Percentiles rank a stretch among this genome's conserved stretches.
These are phyloP conservation scores for Podaxis pistillaris DNA, from an alignment of 768 basidiomycete genomes.

Conservation along the genomic window DNA sequence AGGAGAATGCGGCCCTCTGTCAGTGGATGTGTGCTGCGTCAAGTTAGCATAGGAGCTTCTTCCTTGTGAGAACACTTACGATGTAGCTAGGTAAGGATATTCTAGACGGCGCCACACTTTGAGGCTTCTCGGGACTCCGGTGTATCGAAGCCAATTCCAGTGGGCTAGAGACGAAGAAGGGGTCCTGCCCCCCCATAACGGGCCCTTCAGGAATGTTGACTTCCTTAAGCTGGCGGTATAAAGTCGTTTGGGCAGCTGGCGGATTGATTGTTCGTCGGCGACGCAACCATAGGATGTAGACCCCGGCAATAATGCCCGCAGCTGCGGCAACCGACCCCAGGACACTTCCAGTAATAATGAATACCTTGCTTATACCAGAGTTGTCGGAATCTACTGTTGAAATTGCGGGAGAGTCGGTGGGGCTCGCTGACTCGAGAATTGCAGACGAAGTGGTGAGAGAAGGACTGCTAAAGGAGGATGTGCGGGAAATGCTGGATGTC, in stretches of 20 bases:
- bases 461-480: background rate
- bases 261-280: background rate
- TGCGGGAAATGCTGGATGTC: background rate
- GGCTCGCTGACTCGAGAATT: background rate
- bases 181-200: background rate
- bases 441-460: background rate
- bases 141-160: background rate
- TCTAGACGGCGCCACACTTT: background rate
- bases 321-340: background rate
- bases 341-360: background rate
- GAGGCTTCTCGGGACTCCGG: background rate
- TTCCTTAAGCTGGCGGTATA: background rate
- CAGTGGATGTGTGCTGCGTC: background rate
- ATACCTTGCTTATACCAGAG: background rate
- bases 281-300: background rate
- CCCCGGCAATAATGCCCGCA: background rate
- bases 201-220: background rate
- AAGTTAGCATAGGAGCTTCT: background rate
- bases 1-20: slow-evolving; percentile 10
- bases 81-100: slow-evolving; percentile 4
- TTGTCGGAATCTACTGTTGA: background rate
- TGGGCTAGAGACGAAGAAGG: slow-evolving; percentile 2
- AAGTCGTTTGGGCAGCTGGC: background rate
- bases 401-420: too few species aligned
- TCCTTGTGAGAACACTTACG: background rate